phyloP scores from a whole-genome alignment of 2,329 filamentous ascomycete species.

The Alternaria sp. region DNA sequence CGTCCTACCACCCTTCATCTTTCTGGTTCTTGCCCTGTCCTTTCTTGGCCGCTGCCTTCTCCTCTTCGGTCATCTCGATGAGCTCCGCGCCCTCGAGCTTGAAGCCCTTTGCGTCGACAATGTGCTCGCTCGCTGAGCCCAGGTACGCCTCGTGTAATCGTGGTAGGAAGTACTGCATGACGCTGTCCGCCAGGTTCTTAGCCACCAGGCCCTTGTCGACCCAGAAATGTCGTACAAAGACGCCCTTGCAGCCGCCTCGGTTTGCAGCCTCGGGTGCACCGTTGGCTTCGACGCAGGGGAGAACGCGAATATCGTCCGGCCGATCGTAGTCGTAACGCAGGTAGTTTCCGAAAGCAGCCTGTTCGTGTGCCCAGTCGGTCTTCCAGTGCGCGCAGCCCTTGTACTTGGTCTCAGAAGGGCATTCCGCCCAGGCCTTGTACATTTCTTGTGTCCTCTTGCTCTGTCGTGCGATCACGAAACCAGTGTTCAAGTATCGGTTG shows the following conservation, averaged over 20 bases:
- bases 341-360: slow-evolving; percentile 49
- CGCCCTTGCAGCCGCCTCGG: slow-evolving; percentile 46
- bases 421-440: slow-evolving; percentile 49
- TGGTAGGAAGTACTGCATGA: slow-evolving; percentile 49
- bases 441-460: slow-evolving; percentile 48
- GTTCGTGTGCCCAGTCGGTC: slow-evolving; percentile 47
- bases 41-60: slow-evolving; percentile 34
- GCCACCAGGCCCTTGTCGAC: slow-evolving; percentile 44
- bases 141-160: slow-evolving; percentile 44
- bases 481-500: slow-evolving; percentile 53
- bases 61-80: slow-evolving; percentile 39
- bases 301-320: slow-evolving; percentile 45
- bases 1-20: slow-evolving; percentile 41
- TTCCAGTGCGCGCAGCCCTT: slow-evolving; percentile 46
- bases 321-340: slow-evolving; percentile 48
- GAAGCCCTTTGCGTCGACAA: slow-evolving; percentile 46
- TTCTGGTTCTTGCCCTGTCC: slow-evolving; percentile 41
- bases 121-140: slow-evolving; percentile 34
- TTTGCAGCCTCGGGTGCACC: slow-evolving; percentile 44
- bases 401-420: slow-evolving; percentile 45
- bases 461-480: slow-evolving; percentile 54
- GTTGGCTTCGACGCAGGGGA: slow-evolving; percentile 49
- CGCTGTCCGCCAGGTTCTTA: slow-evolving; percentile 40
- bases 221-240: slow-evolving; percentile 50
- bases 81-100: slow-evolving; percentile 42